Conservation (phyloP, 306 rosid species). For the Luffa aegyptiaca region DNA sequence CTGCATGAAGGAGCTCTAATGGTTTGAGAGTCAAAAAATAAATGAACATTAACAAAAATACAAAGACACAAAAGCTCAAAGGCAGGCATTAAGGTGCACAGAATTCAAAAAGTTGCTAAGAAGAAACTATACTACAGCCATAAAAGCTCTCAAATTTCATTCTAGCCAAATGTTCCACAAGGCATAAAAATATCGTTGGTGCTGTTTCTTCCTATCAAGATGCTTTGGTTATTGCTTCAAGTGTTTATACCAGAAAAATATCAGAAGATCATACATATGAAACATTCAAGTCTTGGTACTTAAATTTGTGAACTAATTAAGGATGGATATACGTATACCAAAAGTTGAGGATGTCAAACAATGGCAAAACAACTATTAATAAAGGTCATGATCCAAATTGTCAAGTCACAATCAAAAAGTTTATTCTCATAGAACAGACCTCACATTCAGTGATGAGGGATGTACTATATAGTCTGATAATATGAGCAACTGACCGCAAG, state of each 20-base stretch:
- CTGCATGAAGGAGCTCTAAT: too few relatives aligned
- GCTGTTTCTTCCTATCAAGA: too few relatives aligned
- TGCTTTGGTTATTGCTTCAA: too few relatives aligned
- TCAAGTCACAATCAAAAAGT: not conserved
- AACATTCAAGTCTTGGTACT: not conserved
- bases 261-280: not conserved
- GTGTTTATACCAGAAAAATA: too few relatives aligned
- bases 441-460: conserved; percentile 93
- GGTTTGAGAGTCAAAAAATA: too few relatives aligned
- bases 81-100: too few relatives aligned
- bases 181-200: not conserved
- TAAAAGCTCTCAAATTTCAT: not conserved
- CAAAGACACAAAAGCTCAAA: too few relatives aligned
- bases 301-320: not conserved
- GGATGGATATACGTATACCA: not conserved
- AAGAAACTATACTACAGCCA: too few relatives aligned
- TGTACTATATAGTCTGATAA: conserved; percentile 89
- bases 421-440: conserved; percentile 37
- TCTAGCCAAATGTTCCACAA: not conserved
- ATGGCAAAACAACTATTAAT: not conserved
- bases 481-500: conserved; percentile 97
- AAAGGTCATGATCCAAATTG: not conserved
- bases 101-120: too few relatives aligned
- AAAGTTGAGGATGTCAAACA: not conserved
- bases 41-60: too few relatives aligned